These are phyloP conservation scores for Penicillium sp. DNA, from an alignment of 2,329 filamentous ascomycete genomes.

Conservation along the genomic window DNA sequence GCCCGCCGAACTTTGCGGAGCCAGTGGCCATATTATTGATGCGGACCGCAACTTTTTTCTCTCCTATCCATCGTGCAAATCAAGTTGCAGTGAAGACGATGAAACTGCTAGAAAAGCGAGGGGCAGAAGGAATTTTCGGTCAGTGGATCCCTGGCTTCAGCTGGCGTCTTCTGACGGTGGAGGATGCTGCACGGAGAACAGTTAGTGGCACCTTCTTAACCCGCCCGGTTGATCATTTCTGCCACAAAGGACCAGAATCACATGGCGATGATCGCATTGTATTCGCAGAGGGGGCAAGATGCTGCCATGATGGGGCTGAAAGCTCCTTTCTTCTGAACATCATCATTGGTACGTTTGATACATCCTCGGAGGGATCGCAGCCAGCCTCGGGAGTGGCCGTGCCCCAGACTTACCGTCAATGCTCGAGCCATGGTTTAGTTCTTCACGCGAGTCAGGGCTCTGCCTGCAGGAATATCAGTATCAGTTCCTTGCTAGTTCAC, in stretches of 20 bases:
- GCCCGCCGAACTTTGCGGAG: constrained; percentile 9
- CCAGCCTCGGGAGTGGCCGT: constrained; percentile 23
- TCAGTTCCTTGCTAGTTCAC: no score
- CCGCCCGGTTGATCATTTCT: neutral
- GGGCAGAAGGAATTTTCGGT: neutral
- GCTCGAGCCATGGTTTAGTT: constrained; percentile 23
- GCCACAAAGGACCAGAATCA: neutral
- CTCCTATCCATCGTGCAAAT: neutral
- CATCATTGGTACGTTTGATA: constrained; percentile 5
- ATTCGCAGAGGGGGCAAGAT: neutral
- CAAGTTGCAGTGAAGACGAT: neutral
- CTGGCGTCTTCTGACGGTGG: neutral
- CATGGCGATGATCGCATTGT: neutral
- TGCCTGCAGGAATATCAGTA: constrained; percentile 1
- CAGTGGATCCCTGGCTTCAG: neutral
- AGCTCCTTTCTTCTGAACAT: neutral
- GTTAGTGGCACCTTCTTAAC: neutral
- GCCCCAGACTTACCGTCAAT: constrained; percentile 13
- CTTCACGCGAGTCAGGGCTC: constrained; percentile 5
- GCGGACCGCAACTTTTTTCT: constrained; percentile 17
- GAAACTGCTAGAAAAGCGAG: neutral
- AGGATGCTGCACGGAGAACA: neutral
- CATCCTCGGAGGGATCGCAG: constrained; percentile 1
- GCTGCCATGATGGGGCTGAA: neutral
- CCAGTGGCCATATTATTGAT: constrained; percentile 3